Percentiles rank a stretch among this genome's conserved stretches.
These are phyloP conservation scores for Saccharomycopsis capsularis DNA, from an alignment of 805 yeast species.

Conservation along the genomic window DNA sequence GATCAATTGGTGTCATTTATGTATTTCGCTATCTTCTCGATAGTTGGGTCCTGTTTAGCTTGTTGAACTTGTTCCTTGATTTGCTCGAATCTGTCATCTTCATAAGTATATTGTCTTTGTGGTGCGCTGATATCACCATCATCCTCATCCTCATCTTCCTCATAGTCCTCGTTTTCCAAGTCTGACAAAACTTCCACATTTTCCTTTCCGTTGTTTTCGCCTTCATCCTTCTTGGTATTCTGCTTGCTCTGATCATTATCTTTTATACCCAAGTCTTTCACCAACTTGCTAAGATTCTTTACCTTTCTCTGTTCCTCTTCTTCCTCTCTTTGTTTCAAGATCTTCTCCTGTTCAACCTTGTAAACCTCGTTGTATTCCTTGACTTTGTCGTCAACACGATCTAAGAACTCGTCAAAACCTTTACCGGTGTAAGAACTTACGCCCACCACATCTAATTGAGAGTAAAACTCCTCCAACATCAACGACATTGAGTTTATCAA, in stretches of 20 bases:
- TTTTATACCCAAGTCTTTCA: conserved; percentile 85
- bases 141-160: conserved; percentile 36
- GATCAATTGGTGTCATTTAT: conserved; percentile 16
- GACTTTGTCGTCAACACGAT: conserved; percentile 78
- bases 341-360: conserved; percentile 77
- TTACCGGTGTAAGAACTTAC: conserved; percentile 90
- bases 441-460: conserved; percentile 86
- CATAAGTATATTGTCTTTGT: conserved; percentile 18
- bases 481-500: conserved; percentile 90
- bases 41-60: conserved; percentile 12
- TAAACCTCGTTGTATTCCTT: conserved; percentile 82
- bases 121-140: conserved; percentile 23
- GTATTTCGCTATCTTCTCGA: conserved; percentile 20
- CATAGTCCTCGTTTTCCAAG: conserved; percentile 42
- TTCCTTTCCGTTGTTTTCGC: conserved; percentile 32
- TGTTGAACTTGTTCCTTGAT: conserved; percentile 10
- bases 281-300: conserved; percentile 59
- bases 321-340: conserved; percentile 67
- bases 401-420: conserved; percentile 86
- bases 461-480: conserved; percentile 93
- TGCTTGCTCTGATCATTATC: conserved; percentile 31
- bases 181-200: conserved; percentile 50
- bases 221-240: no score
- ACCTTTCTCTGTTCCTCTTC: conserved; percentile 69
- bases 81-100: conserved; percentile 21